Base-by-base conservation (phyloP, 2,329 filamentous ascomycete genomes). In the Exophiala sp. region DNA sequence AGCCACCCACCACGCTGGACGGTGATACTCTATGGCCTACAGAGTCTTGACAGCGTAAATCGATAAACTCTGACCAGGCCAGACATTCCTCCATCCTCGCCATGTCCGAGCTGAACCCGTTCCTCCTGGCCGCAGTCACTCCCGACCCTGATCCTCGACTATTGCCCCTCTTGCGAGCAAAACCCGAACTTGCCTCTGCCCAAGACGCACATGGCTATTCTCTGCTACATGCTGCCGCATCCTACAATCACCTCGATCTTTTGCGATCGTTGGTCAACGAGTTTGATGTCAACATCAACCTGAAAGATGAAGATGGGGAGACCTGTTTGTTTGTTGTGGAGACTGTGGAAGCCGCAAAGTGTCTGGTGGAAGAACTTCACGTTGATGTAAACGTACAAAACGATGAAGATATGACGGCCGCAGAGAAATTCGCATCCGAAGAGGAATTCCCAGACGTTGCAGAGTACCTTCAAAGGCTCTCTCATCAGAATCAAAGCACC, bases 161-260 rank as follows among this genome's bases (percentile, higher is more conserved):
- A 50, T 77, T 96, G 58, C 77, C 84, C 54, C 83, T 91, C 62
- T 84, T 99, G 48, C 81, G 82, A 59, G 76, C 84, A 57, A 82
- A 90, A 62, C 89, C 90, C 33, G 73, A 82, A n/a, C 77, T 95
- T 49, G 92, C 94, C 50, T 81, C 85, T 2, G 75, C 80, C 48
- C 89, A 95, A 73, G 94, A 99, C 71, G 84, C 87, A 55, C 88
- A 96, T 66, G 94, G 94, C 65, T 99, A 99, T 75, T 95, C 91
- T 43, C 83, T 97, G 21, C 77, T 97, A 45, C 94, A 99, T 72
- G 94, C 94, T 48, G 90, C 92, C 12, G 86, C 89, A 14, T 96
- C 91, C 63, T 99, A 97, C 78, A 88, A 87, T 68, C 91, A 97
- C 68, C 74, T 89, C 34, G 82, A 88, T 51, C 84, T 99, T 12